Percentiles rank a stretch among this genome's conserved stretches.
Evolutionary conservation across 768 basidiomycete species (phyloP).

Genomic region (Mycena galopus): DNA sequence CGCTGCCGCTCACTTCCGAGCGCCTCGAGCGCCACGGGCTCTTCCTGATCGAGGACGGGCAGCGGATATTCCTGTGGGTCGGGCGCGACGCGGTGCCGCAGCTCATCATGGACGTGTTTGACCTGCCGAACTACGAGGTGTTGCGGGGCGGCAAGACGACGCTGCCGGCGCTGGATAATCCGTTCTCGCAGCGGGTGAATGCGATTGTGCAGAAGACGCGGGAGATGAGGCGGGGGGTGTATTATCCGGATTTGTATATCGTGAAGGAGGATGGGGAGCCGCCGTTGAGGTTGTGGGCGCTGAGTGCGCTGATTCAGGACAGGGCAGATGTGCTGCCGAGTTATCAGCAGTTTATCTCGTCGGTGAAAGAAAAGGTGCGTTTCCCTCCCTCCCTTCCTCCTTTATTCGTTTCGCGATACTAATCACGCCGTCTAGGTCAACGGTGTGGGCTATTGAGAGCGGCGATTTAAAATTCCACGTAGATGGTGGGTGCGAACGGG

Average conservation of each 20-base stretch:
- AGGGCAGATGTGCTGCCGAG: constrained; percentile 94
- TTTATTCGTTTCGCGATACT: not conserved
- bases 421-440: constrained; percentile 41
- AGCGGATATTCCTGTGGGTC: constrained; percentile 98
- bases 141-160: constrained; percentile 96
- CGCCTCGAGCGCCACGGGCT: constrained; percentile 94
- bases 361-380: constrained; percentile 90
- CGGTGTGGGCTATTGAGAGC: constrained; percentile 38
- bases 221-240: constrained; percentile 92
- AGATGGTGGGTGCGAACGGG: constrained; percentile 18
- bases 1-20: constrained; percentile 94
- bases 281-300: constrained; percentile 93
- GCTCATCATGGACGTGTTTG: constrained; percentile 94
- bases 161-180: constrained; percentile 90
- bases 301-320: constrained; percentile 95
- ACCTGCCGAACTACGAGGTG: constrained; percentile 88
- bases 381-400: not conserved
- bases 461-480: constrained; percentile 25
- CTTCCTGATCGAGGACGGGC: constrained; percentile 97
- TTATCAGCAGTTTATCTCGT: constrained; percentile 94
- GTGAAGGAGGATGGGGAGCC: constrained; percentile 99
- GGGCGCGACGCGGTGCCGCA: constrained; percentile 99
- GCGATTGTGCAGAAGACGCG: constrained; percentile 95
- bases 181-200: constrained; percentile 96
- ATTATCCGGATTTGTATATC: constrained; percentile 93